Conservation (phyloP, 208 protist species). For the Zelonia costaricensis region DNA sequence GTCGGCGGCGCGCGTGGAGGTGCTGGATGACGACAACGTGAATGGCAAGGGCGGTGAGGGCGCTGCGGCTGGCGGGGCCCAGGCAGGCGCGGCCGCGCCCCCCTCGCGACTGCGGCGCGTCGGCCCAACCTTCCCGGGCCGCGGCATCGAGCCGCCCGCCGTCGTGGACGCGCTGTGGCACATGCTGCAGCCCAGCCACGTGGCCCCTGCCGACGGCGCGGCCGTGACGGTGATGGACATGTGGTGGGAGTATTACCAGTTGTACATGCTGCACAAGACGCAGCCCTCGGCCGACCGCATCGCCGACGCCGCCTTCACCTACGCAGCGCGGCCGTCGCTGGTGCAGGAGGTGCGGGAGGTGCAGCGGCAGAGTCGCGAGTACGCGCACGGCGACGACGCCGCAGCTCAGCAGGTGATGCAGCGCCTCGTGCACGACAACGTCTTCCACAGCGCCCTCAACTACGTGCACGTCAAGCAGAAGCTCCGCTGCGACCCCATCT, state of each 20-base stretch:
- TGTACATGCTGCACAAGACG: conserved; percentile 67
- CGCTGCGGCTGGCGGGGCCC: no score
- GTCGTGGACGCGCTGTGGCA: conserved; percentile 41
- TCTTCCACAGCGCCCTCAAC: conserved; percentile 49
- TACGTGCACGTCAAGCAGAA: conserved; percentile 45
- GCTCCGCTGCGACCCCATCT: conserved; percentile 63
- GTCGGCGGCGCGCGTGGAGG: not conserved
- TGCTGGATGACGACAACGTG: conserved; percentile 1
- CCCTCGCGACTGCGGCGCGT: conserved; percentile 1
- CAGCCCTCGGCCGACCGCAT: conserved; percentile 48
- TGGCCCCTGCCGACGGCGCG: not conserved
- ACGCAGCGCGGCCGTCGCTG: conserved; percentile 30
- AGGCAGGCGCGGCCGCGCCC: not conserved
- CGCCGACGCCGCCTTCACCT: conserved; percentile 22
- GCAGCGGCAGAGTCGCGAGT: conserved; percentile 15
- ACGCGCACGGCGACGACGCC: conserved; percentile 22
- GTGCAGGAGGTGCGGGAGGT: conserved; percentile 46
- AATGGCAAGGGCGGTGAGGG: no score
- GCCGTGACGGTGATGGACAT: conserved; percentile 57
- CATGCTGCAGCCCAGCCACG: conserved; percentile 32
- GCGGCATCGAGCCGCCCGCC: conserved; percentile 13
- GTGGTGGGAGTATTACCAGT: conserved; percentile 72
- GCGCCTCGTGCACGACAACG: conserved; percentile 54
- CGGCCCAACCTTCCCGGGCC: conserved; percentile 46
- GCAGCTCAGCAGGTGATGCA: conserved; percentile 19